Percentiles rank a stretch among this genome's conserved stretches.
Evolutionary conservation across 2,329 filamentous ascomycete genomes (phyloP).

Genomic region (Chalaropsis thielavioides): DNA sequence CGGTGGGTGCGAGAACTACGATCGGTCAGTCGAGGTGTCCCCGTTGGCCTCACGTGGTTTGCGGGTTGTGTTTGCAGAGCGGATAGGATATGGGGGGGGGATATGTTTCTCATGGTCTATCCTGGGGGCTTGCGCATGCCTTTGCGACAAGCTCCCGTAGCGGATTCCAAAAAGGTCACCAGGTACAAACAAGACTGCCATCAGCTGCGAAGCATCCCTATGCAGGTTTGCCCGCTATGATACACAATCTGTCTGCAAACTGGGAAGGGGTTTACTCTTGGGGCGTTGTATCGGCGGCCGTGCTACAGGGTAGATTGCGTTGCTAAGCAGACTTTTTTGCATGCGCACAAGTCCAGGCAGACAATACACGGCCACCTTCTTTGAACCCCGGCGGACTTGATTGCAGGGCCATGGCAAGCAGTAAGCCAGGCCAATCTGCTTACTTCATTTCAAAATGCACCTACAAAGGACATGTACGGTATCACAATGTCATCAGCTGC

Average conservation of each 20-base stretch:
- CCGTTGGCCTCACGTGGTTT: not conserved
- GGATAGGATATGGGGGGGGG: slow-evolving; percentile 25
- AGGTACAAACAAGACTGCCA: not conserved
- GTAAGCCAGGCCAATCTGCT: not conserved
- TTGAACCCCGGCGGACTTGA: slow-evolving; percentile 26
- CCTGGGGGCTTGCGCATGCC: slow-evolving; percentile 35
- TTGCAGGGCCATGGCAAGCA: not conserved
- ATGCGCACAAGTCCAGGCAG: not conserved
- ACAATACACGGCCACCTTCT: slow-evolving; percentile 47
- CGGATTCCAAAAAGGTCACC: not conserved
- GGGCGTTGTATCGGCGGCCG: slow-evolving; percentile 57
- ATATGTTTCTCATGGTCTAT: slow-evolving; percentile 39
- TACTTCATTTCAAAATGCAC: not conserved
- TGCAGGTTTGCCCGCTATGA: not conserved
- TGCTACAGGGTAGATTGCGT: slow-evolving; percentile 30
- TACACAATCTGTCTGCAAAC: slow-evolving; percentile 6
- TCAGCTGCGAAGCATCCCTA: not conserved
- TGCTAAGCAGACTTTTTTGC: not conserved
- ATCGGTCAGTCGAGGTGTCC: not conserved
- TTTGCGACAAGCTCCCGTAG: slow-evolving; percentile 34
- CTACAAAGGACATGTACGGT: not conserved
- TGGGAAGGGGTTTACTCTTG: slow-evolving; percentile 38
- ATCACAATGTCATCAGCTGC: not conserved
- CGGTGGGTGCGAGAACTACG: slow-evolving; percentile 7
- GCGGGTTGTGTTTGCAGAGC: not conserved